phyloP scores from a whole-genome alignment of 305 asterid genomes.

The Andrographis paniculata region DNA sequence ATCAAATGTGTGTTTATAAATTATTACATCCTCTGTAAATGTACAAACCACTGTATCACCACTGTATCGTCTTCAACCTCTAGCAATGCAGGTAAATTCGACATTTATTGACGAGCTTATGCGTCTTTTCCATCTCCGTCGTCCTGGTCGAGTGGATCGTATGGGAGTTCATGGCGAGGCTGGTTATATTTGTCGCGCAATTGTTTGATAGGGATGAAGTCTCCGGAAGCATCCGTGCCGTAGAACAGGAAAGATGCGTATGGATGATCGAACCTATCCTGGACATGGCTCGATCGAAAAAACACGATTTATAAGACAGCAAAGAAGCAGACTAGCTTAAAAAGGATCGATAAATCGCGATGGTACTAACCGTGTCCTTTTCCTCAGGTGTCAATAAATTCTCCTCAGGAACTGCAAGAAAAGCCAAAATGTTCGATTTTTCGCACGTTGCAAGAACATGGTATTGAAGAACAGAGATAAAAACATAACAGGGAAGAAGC shows the following conservation, averaged over 20 bases:
- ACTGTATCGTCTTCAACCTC: too few relatives aligned
- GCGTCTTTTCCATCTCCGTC: slow-evolving; percentile 38
- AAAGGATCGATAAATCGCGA: slow-evolving; percentile 10
- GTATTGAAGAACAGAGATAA: neutral
- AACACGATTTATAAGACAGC: slow-evolving; percentile 11
- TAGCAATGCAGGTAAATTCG: too few relatives aligned
- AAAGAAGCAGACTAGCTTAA: too few relatives aligned
- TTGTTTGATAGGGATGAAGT: slow-evolving; percentile 83
- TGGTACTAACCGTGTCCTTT: slow-evolving; percentile 48
- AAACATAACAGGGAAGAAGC: neutral
- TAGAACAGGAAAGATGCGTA: slow-evolving; percentile 75
- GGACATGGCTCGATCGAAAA: slow-evolving; percentile 16
- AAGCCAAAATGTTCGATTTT: slow-evolving; percentile 8
- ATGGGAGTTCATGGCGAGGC: slow-evolving; percentile 80
- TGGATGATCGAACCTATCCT: slow-evolving; percentile 84
- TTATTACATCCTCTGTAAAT: too few relatives aligned
- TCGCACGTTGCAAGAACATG: too few relatives aligned
- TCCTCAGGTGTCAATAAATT: slow-evolving; percentile 46
- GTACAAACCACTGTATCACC: neutral
- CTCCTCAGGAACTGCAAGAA: slow-evolving; percentile 81
- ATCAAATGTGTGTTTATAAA: too few relatives aligned
- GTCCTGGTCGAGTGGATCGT: slow-evolving; percentile 40
- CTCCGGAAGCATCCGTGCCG: slow-evolving; percentile 85
- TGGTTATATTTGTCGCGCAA: slow-evolving; percentile 80
- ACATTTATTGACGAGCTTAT: too few relatives aligned